These are phyloP conservation scores for Rhizopus arrhizus DNA, from an alignment of 371 early-diverging fungal species.

Conservation along the genomic window DNA sequence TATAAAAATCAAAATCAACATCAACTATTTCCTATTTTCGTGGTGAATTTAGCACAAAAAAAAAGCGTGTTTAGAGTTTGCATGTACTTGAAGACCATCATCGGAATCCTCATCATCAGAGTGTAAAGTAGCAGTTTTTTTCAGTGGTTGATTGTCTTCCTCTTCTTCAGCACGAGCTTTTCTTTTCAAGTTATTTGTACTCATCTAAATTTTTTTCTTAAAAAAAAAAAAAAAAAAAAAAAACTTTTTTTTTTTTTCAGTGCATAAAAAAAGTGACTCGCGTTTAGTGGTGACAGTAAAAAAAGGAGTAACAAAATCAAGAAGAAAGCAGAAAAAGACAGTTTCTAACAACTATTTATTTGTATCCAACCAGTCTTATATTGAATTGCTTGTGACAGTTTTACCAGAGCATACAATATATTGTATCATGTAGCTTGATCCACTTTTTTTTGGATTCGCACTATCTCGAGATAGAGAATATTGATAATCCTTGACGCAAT, in stretches of 20 bases:
- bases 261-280: no score
- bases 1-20: slow-evolving; percentile 96
- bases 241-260: neutral
- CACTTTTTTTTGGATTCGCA: no score
- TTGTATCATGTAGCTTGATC: no score
- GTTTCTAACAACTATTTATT: no score
- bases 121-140: slow-evolving; percentile 21
- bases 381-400: no score
- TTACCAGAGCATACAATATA: no score
- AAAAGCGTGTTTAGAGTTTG: neutral
- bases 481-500: no score
- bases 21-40: slow-evolving; percentile 76
- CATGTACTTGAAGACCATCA: slow-evolving; percentile 46
- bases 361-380: no score
- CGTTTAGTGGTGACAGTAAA: no score
- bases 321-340: no score
- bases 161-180: slow-evolving; percentile 30
- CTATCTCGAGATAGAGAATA: no score
- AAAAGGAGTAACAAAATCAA: no score
- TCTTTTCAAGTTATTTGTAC: slow-evolving; percentile 35
- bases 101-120: slow-evolving; percentile 55
- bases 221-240: slow-evolving; percentile 6
- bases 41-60: neutral
- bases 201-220: slow-evolving; percentile 6
- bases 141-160: slow-evolving; percentile 19